These are phyloP conservation scores for Halocafeteria seosinensis DNA, from an alignment of 108 stramenopile species.

Conservation along the genomic window DNA sequence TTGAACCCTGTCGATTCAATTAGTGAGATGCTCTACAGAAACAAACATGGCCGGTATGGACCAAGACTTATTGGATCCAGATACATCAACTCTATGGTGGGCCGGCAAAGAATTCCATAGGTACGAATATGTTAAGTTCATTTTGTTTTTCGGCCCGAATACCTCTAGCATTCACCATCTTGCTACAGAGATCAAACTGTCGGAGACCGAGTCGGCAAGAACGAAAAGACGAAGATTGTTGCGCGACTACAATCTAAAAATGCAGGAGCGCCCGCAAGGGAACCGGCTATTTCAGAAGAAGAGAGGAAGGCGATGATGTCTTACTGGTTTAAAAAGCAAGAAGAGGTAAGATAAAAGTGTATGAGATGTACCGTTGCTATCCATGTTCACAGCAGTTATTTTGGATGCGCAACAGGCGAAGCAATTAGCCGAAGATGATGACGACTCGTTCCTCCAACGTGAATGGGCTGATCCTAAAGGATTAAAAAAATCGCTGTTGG, in stretches of 20 bases:
- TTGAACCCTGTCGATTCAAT: too few species aligned
- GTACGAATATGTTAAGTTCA: background rate
- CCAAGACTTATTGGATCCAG: conserved; percentile 34
- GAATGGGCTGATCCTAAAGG: conserved; percentile 63
- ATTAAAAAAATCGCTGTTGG: conserved; percentile 30
- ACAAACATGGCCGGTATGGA: conserved; percentile 25
- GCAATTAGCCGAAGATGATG: conserved; percentile 37
- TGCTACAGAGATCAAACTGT: conserved; percentile 17
- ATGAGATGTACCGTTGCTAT: conserved; percentile 43
- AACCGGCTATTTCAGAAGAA: conserved; percentile 58
- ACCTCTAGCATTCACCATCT: too few species aligned
- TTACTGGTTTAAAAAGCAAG: conserved; percentile 66
- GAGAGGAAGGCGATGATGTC: conserved; percentile 77
- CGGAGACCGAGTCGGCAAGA: conserved; percentile 51
- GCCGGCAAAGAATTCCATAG: conserved; percentile 57
- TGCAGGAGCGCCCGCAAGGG: conserved; percentile 54
- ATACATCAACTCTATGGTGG: conserved; percentile 52
- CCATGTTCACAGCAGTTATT: background rate
- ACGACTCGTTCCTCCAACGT: conserved; percentile 61
- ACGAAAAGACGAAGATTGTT: conserved; percentile 66
- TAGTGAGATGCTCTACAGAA: conserved; percentile 14
- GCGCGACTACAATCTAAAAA: conserved; percentile 53
- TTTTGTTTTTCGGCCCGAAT: background rate
- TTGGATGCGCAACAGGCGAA: too few species aligned
- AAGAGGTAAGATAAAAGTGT: too few species aligned